A percentile compares a stretch with the other conserved stretches of the same genome.
Evolutionary conservation across 345 rosid species (phyloP).

Genomic region (Aquilaria malaccensis): DNA sequence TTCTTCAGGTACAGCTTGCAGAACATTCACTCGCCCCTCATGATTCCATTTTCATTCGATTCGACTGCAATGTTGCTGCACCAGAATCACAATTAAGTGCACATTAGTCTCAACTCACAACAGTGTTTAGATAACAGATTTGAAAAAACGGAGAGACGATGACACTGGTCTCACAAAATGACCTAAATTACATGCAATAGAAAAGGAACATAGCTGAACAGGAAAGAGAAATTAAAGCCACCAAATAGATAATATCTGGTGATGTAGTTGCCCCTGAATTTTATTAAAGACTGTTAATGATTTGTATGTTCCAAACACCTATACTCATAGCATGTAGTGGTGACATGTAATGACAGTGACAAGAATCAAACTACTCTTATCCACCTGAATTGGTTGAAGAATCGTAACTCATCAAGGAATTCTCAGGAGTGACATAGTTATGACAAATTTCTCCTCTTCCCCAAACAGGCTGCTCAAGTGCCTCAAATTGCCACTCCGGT

Average conservation of each 20-base stretch:
- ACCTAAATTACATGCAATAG: slow-evolving; percentile 2
- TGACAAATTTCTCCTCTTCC: slow-evolving; percentile 56
- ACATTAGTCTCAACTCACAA: slow-evolving; percentile 1
- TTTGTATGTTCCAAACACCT: neutral
- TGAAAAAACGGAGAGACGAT: neutral
- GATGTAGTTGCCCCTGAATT: neutral
- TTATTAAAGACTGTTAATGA: too few relatives aligned
- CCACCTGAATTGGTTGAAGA: slow-evolving; percentile 65
- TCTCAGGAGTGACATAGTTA: slow-evolving; percentile 43
- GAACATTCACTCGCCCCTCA: slow-evolving; percentile 31
- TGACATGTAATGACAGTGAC: slow-evolving; percentile 1
- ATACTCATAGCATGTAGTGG: neutral
- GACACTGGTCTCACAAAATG: neutral
- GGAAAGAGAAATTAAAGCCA: neutral
- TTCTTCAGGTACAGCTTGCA: slow-evolving; percentile 15
- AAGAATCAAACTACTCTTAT: neutral
- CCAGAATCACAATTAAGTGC: slow-evolving; percentile 22
- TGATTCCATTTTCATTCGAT: slow-evolving; percentile 58
- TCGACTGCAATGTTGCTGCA: slow-evolving; percentile 54
- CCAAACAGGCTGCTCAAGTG: slow-evolving; percentile 59
- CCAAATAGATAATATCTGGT: neutral
- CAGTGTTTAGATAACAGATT: neutral
- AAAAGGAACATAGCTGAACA: neutral
- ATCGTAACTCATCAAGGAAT: slow-evolving; percentile 59
- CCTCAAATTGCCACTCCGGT: slow-evolving; percentile 62